phyloP scores from a whole-genome alignment of 192 early-diverging fungal species.

The Rhizophagus prolifer region DNA sequence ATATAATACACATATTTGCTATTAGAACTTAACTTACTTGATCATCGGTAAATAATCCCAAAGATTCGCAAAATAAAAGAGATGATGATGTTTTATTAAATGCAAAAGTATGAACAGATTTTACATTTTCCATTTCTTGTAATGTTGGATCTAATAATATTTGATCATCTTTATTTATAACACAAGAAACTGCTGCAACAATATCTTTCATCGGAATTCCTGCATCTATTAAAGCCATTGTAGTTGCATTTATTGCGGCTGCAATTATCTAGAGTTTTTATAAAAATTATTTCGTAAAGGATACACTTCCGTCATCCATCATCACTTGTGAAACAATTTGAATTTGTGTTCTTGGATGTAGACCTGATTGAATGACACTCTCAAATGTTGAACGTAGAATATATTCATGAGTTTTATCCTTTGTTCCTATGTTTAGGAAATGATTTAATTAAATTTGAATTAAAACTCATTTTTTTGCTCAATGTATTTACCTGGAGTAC shows the following conservation, averaged over 20 bases:
- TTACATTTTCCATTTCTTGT: slow-evolving; percentile 67
- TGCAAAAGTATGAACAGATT: slow-evolving; percentile 83
- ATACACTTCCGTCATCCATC: slow-evolving; percentile 82
- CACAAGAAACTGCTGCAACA: slow-evolving; percentile 68
- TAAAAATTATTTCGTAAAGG: slow-evolving; percentile 26
- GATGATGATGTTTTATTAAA: slow-evolving; percentile 60
- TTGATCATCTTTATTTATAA: slow-evolving; percentile 57
- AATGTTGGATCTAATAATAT: slow-evolving; percentile 78
- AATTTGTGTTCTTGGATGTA: slow-evolving; percentile 86
- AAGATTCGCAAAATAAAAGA: slow-evolving; percentile 67
- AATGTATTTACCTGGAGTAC: slow-evolving; percentile 46
- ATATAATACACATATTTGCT: not conserved
- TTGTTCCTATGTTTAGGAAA: slow-evolving; percentile 43
- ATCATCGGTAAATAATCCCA: slow-evolving; percentile 68
- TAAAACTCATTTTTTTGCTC: not conserved
- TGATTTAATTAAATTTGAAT: not conserved
- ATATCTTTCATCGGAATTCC: slow-evolving; percentile 78
- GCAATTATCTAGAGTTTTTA: slow-evolving; percentile 55
- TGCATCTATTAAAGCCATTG: slow-evolving; percentile 87
- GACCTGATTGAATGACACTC: slow-evolving; percentile 66
- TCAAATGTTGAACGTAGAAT: slow-evolving; percentile 73
- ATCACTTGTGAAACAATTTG: slow-evolving; percentile 85
- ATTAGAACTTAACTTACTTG: slow-evolving; percentile 43
- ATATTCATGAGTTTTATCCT: slow-evolving; percentile 74
- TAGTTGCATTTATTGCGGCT: slow-evolving; percentile 78